Evolutionary conservation across 2,329 filamentous ascomycete species (phyloP).

Genomic region (Albophoma yamanashiensis): DNA sequence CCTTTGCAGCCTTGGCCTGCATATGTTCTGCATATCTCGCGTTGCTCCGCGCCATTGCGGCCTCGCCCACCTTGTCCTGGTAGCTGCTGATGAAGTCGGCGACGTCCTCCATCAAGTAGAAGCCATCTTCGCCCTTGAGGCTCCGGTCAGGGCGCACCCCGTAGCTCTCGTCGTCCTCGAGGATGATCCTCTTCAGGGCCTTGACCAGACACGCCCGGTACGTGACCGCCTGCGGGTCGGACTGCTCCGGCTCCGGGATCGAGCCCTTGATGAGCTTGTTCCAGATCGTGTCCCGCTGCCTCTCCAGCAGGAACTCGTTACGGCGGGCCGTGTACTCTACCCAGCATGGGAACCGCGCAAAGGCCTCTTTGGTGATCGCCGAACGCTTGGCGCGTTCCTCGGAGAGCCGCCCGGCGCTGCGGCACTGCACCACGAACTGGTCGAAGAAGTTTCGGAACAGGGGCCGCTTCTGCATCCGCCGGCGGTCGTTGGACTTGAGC

Average conservation of each 20-base stretch:
- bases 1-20: neutral
- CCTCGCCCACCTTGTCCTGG: conserved; percentile 25
- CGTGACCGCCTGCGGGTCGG: conserved; percentile 11
- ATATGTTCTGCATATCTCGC: conserved; percentile 2
- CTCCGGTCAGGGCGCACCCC: conserved; percentile 16
- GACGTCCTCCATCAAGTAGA: conserved; percentile 32
- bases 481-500: conserved; percentile 44
- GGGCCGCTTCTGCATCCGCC: conserved; percentile 41
- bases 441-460: conserved; percentile 52
- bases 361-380: conserved; percentile 39
- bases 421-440: conserved; percentile 48
- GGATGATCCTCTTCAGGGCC: conserved; percentile 38
- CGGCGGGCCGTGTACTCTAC: conserved; percentile 34
- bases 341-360: conserved; percentile 36
- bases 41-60: conserved; percentile 18
- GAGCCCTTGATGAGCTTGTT: conserved; percentile 29
- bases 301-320: conserved; percentile 27
- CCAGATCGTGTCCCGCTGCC: conserved; percentile 31
- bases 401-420: conserved; percentile 24
- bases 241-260: conserved; percentile 13
- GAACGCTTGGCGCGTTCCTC: conserved; percentile 23
- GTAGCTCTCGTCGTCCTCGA: conserved; percentile 30
- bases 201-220: conserved; percentile 25
- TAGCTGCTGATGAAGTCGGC: conserved; percentile 27
- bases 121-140: conserved; percentile 25